Evolutionary conservation across 352 stramenopile species (phyloP), one percentile per base, ranked within the genome.

Genomic region (Phytopythium oedochilum): DNA sequence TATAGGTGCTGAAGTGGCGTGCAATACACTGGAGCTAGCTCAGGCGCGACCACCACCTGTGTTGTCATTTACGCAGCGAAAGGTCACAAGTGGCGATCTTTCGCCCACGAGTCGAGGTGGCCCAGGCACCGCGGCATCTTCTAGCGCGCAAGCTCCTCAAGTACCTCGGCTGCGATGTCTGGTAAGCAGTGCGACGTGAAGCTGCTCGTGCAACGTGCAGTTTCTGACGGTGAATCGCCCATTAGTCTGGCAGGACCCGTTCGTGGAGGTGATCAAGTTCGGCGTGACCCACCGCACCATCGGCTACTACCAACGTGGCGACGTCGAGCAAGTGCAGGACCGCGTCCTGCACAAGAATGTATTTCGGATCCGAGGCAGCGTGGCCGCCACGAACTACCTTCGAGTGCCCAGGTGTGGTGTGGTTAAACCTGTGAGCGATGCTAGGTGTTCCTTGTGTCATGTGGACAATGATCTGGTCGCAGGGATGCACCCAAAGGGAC

Each of bases 171-270:
- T 17, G 15, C 31, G 22, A 36, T 39, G 34, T 20, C 46, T 26
- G 34, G 42, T 32, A 32, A 20, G 42, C 26, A 12, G 3, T 2
- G 2, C 18, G 5, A 14, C 26, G 17, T 51, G 10, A 15, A 9
- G 15, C 12, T 52, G 18, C 8, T 36, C 10, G 17, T 8, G 11
- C 15, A 17, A 25, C 25, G 23, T 3, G 42, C 0, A 29, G 12
- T 32, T 15, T 28, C 42, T 34, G 25, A 48, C 25, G 2, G 36
- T n/a, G 15, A 23, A 22, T 11, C 6, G 12, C 11, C 20, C n/a
- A n/a, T n/a, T 18, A 93, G 80, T 92, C 9, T 94, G 86, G 86
- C 86, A 94, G 65, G 74, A 88, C 52, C 86, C 86, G 43, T 93
- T 83, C 40, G 84, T 94, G n/a, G 83, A 96, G 54, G 82, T 94